Conservation (phyloP, 768 basidiomycete species). For the Amanita exitialis region DNA sequence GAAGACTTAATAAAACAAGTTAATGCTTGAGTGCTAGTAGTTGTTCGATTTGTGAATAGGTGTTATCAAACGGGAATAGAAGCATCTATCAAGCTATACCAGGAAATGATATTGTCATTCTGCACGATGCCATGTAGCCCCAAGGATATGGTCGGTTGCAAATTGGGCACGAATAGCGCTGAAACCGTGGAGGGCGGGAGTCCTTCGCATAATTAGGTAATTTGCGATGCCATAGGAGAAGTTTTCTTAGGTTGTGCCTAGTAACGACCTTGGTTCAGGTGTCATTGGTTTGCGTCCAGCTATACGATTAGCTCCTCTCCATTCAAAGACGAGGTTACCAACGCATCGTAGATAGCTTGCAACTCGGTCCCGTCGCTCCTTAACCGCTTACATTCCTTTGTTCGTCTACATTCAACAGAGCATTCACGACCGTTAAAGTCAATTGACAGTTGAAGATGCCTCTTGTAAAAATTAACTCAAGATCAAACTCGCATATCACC, state of each 20-base stretch:
- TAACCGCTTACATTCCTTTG: conserved; percentile 1
- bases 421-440: not conserved
- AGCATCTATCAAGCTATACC: not conserved
- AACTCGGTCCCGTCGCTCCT: not conserved
- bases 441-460: not conserved
- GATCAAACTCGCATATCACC: conserved; percentile 1
- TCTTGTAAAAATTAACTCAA: conserved; percentile 5
- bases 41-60: too few species aligned
- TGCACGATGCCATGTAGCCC: not conserved
- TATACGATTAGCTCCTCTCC: not conserved
- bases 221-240: not conserved
- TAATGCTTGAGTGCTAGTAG: too few species aligned
- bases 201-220: not conserved
- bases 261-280: not conserved
- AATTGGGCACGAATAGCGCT: not conserved
- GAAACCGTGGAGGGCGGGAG: not conserved
- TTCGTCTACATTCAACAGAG: not conserved
- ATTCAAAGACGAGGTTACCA: not conserved
- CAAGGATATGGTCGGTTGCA: not conserved
- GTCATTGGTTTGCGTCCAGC: not conserved
- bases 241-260: not conserved
- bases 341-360: not conserved
- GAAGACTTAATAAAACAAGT: too few species aligned
- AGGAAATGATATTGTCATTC: not conserved
- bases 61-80: too few species aligned